Base-by-base conservation (phyloP, 495 filamentous ascomycete species). In the Neurospora tetrasperma region DNA sequence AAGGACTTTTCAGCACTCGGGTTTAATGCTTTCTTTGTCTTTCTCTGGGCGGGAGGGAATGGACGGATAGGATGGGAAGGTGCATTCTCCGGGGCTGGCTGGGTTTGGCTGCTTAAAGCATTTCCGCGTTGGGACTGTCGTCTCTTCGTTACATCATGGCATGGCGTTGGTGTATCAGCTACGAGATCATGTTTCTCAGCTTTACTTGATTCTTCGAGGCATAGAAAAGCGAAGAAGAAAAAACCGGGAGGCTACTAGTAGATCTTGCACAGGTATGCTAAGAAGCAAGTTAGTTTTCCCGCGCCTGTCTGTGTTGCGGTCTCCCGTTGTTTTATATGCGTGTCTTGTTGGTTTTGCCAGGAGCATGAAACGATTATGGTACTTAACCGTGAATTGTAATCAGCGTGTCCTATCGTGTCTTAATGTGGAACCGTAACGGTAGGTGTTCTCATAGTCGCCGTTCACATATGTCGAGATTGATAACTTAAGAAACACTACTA, bases 1-100 rank as follows among this genome's bases (percentile, higher is more conserved):
- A 72, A 80, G 73, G 27, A 40, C 3, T 16, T 31, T 39, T 48
- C 31, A 73, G 41, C 42, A 68, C 39, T 41, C 35, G 42, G 18
- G 71, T 66, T 38, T 42, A 66, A 11, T 69, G 70, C 10, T 54
- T n/a, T n/a, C 38, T 8, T 62, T 20, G 31, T 71, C 54, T 38
- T 70, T 71, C 54, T 62, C 14, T 14, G 27, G 54, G 27, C 23
- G 27, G 48, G 5, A 31, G 48, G 20, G 20, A 59, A 59, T 59
- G 23, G 48, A 59, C 54, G 54, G 54, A 66, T 27, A 66, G 27
- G 20, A 11, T 59, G 20, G 20, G 48, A 35, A 27, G 54, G 27
- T 66, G 54, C 54, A 66, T 66, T 66, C 54, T 66, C 54, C 5
- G 27, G 54, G 54, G 54, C 54, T 66, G 54, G 54, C 16, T 66